These are phyloP conservation scores for Aspergillus sparsus DNA, from an alignment of 495 filamentous ascomycete genomes.

Conservation along the genomic window DNA sequence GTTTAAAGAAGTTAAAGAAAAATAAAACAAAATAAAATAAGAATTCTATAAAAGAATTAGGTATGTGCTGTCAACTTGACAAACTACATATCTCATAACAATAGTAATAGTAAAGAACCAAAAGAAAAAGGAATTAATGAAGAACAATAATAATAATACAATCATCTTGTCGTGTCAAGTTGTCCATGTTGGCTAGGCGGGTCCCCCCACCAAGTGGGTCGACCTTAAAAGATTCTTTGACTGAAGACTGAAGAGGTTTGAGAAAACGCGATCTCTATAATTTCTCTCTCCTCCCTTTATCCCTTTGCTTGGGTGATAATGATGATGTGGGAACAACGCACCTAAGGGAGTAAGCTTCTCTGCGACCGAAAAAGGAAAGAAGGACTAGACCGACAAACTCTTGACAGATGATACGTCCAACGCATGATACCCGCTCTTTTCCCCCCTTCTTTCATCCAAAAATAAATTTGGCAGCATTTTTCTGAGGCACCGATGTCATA, in stretches of 20 bases:
- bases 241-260: neutral
- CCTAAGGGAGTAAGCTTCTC: neutral
- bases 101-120: too few species aligned
- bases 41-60: neutral
- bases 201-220: neutral
- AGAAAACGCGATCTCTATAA: too few species aligned
- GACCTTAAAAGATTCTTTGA: neutral
- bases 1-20: too few species aligned
- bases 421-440: neutral
- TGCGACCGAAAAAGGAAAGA: neutral
- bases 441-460: neutral
- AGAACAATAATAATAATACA: neutral
- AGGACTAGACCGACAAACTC: neutral
- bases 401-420: slow-evolving; percentile 5
- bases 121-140: too few species aligned
- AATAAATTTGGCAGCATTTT: neutral
- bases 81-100: neutral
- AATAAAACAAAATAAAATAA: neutral
- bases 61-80: slow-evolving; percentile 1
- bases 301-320: neutral
- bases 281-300: too few species aligned
- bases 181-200: slow-evolving; percentile 1
- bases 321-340: slow-evolving; percentile 5
- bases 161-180: neutral
- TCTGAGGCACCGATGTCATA: neutral